These are phyloP conservation scores for Raffaelea albimanens DNA, from an alignment of 2,329 filamentous ascomycete species.

Conservation along the genomic window DNA sequence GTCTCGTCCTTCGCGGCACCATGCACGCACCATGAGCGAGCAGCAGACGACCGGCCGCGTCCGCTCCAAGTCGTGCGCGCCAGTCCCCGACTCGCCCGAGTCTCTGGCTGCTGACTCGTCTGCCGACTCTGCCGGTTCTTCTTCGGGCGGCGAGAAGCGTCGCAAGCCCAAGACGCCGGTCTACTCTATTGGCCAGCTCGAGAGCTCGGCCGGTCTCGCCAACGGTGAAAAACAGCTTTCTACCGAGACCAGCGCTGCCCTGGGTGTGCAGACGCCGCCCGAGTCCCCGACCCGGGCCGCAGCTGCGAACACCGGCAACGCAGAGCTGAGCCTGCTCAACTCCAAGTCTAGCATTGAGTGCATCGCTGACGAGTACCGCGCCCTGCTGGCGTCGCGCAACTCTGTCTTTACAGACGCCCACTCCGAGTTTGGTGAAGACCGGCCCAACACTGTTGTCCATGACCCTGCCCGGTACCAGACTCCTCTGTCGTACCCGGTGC, in stretches of 20 bases:
- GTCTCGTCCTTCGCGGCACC: too few relatives aligned
- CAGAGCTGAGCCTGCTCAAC: conserved; percentile 9
- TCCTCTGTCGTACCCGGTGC: too few relatives aligned
- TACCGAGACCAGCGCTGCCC: too few relatives aligned
- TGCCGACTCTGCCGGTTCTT: conserved; percentile 6
- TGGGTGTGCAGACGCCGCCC: too few relatives aligned
- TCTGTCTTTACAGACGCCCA: conserved; percentile 21
- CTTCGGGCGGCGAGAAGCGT: conserved; percentile 23
- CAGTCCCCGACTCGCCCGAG: conserved; percentile 13
- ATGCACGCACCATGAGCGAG: too few relatives aligned
- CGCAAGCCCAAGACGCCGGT: conserved; percentile 44
- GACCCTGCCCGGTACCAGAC: too few relatives aligned
- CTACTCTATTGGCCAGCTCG: conserved; percentile 38
- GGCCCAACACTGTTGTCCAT: conserved; percentile 3
- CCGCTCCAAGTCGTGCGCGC: background rate
- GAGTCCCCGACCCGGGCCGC: background rate
- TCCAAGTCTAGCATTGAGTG: conserved; percentile 32
- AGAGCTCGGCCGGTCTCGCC: conserved; percentile 18
- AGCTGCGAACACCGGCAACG: background rate
- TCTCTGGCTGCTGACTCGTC: background rate
- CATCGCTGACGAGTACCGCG: conserved; percentile 42
- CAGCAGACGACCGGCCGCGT: too few relatives aligned
- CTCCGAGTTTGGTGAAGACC: conserved; percentile 15
- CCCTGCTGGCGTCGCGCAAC: conserved; percentile 31
- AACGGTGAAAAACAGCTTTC: background rate